Percentiles rank a stretch among this genome's conserved stretches.
Conservation (phyloP, 139 green algal species). For the Chlorella sp. region DNA sequence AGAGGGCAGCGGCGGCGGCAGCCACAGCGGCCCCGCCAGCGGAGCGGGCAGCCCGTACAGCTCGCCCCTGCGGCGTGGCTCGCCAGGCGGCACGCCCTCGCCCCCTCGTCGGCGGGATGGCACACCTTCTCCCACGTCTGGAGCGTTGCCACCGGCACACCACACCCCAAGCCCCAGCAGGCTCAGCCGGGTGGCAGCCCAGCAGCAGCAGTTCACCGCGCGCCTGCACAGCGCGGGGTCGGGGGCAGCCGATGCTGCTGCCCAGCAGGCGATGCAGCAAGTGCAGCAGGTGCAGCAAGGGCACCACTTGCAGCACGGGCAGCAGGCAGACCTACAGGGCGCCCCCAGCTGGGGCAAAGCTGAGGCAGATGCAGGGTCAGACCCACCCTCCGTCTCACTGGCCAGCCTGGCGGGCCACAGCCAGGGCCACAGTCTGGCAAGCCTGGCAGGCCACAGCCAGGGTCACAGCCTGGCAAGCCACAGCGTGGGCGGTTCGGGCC, state of each 20-base stretch:
- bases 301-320: not conserved
- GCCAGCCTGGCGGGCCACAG: not conserved
- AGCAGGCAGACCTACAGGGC: not conserved
- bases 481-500: not conserved
- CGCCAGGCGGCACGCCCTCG: no score
- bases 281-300: not conserved
- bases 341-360: not conserved
- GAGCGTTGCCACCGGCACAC: no score
- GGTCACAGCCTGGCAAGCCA: not conserved
- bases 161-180: no score
- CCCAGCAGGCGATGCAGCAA: not conserved
- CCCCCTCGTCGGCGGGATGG: no score
- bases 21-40: not conserved
- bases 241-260: not conserved
- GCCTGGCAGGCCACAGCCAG: not conserved
- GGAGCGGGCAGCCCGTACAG: no score
- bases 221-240: not conserved
- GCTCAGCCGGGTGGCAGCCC: no score
- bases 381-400: not conserved
- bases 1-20: not conserved
- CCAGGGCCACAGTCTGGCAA: no score
- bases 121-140: no score
- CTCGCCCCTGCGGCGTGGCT: no score
- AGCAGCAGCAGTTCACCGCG: not conserved
- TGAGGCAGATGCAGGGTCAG: not conserved